Conservation (phyloP, 1,139 yeast genomes). For the Suhomyces coccinellae region DNA sequence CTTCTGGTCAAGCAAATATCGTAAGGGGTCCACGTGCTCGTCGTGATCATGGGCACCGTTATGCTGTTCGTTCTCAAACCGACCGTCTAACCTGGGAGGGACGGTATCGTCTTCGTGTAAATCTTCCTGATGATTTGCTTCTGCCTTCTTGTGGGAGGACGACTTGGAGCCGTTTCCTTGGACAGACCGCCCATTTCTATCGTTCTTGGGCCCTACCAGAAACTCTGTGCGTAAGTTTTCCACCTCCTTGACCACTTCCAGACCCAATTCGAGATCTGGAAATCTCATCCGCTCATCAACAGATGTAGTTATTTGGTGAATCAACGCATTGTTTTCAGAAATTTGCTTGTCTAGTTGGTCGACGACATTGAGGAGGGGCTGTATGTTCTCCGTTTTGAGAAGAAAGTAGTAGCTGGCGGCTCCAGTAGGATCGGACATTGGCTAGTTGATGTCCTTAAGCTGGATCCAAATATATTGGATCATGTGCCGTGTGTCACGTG, state of each 20-base stretch:
- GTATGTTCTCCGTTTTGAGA: constrained; percentile 40
- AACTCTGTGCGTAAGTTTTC: background rate
- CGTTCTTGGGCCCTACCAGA: background rate
- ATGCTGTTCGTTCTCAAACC: too few relatives aligned
- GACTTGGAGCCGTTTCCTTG: background rate
- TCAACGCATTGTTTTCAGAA: constrained; percentile 25
- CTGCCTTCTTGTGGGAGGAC: background rate
- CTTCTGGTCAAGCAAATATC: constrained; percentile 18
- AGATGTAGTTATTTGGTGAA: constrained; percentile 23
- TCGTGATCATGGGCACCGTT: background rate
- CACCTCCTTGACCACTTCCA: constrained; percentile 5
- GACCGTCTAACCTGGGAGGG: too few relatives aligned
- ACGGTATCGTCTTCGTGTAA: background rate
- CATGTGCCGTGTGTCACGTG: background rate
- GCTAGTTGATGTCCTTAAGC: background rate
- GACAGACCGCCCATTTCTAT: too few relatives aligned
- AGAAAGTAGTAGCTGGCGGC: constrained; percentile 20
- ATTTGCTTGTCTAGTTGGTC: constrained; percentile 26
- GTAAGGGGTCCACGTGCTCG: constrained; percentile 14
- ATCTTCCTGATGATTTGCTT: background rate
- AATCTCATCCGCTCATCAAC: constrained; percentile 27
- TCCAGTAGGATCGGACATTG: constrained; percentile 4
- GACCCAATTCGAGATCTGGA: constrained; percentile 19
- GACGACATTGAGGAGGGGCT: constrained; percentile 30
- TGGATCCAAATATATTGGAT: background rate